Evolutionary conservation across 2,329 filamentous ascomycete species (phyloP), one percentile per base, ranked within the genome.

Genomic region (Beauveria sp.): DNA sequence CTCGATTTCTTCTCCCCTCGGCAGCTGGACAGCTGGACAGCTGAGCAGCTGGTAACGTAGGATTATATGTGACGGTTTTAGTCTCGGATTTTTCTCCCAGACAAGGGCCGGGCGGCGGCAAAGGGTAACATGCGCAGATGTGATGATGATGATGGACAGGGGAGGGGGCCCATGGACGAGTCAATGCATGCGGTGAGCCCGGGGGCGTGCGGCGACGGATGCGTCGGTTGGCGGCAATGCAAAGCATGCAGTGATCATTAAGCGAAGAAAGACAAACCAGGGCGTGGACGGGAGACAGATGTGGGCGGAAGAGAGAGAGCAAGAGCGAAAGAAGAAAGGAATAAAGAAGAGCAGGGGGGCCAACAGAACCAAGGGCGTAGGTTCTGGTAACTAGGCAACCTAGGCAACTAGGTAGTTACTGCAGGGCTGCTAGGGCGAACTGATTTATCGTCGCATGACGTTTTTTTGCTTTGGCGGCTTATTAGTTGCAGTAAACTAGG

Each of bases 391-490:
- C 34, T 38, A 38, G 34, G 34, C 34, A 38, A 38, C 34, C 30
- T 34, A 34, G 30, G 30, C 30, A 34, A 34, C 30, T 34, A 34
- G 30, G 30, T 16, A 38, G 34, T 38, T 38, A 26, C 45, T 50
- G 57, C 57, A 59, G 57, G 57, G 57, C 38, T 59, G 38, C 47
- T 51, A 51, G 47, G 57, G 47, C 38, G 38, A 59, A 52, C 57
- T 45, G 34, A 34, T 58, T 51, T 26, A 34, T 38, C 34, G 34
- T 38, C 34, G 34, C 34, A 38, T 43, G 16, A 45, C 5, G 8
- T 45, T 56, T 55, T 56, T 45, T 20, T 20, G 8, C 16, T 53
- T 56, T 22, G 45, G 22, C 16, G 26, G 10, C 22, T 24, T 24
- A 24, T 24, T 24, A 24, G 22, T 24, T 24, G 22, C 22, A 24